Base-by-base conservation (phyloP, 495 filamentous ascomycete species). In the Chaetomium fimeti region DNA sequence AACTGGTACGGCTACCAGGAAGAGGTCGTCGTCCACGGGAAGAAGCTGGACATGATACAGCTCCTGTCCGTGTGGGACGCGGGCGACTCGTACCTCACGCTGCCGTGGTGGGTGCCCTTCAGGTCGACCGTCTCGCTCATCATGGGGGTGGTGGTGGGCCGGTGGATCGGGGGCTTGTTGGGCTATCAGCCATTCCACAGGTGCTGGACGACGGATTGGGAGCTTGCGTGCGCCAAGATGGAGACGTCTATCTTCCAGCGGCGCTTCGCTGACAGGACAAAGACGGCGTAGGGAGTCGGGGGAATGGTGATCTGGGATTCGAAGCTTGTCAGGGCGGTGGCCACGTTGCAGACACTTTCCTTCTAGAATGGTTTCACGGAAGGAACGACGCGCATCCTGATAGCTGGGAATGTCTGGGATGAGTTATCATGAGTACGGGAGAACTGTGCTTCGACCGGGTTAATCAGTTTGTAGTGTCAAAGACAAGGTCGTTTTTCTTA, bases 1-100 rank as follows among this genome's bases (percentile, higher is more conserved):
- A 84, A 84, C 55, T 84, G 80, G 82, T 84, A 84, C 65, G 76
- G 72, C 24, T 83, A 82, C 58, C 81, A 81, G 70, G 79, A 84
- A 60, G 76, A 78, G 49, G 66, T 81, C 11, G 43, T 82, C 6
- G 60, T 79, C n/a, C 55, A 75, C 16, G 76, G 75, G 27, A 70
- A 75, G 27, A 72, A 70, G 59, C 55, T 82, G 22, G 71, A 45
- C 12, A 45, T 45, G 42, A 45, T 45, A n/a, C 42, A 45, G 13
- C 2, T 27, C 2, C 49, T 53, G 24, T 18, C 29, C 25, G 32
- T 36, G 52, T 79, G 77, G 51, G 81, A 83, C 63, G 81, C 75
- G 5, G 81, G 82, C 9, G 81, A 72, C 38, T 71, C 73, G n/a
- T 83, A 82, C 62, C 68, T 80, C 1, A 72, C 78, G 0, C 64